These are phyloP conservation scores for Carex sylvatica DNA, from an alignment of 202 grass and related monocot genomes.

Conservation along the genomic window DNA sequence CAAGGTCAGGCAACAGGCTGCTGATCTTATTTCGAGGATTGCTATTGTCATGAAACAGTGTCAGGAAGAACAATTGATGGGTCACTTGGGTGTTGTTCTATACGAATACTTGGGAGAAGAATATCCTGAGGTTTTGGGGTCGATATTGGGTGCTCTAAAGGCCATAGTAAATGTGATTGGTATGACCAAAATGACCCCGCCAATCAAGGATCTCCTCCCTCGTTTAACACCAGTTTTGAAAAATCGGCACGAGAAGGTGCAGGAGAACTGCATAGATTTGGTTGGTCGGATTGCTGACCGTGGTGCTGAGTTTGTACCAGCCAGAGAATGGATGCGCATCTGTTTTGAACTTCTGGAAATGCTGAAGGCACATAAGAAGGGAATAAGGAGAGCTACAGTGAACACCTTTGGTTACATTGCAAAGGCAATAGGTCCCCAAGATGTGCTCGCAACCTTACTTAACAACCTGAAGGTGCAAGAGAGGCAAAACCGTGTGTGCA, in stretches of 20 bases:
- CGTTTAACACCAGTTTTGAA: slow-evolving; percentile 92
- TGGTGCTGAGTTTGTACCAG: slow-evolving; percentile 95
- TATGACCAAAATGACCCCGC: slow-evolving; percentile 99
- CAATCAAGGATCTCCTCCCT: slow-evolving; percentile 96
- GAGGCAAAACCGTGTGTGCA: slow-evolving; percentile 93
- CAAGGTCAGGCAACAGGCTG: slow-evolving; percentile 94
- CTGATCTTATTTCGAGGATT: slow-evolving; percentile 88
- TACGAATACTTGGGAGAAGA: slow-evolving; percentile 97
- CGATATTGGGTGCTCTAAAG: slow-evolving; percentile 89
- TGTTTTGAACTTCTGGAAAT: slow-evolving; percentile 98
- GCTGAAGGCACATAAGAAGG: slow-evolving; percentile 98
- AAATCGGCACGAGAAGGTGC: slow-evolving; percentile 96
- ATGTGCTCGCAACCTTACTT: slow-evolving; percentile 82
- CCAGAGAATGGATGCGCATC: slow-evolving; percentile 99
- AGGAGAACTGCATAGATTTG: slow-evolving; percentile 97
- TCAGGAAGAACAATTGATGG: slow-evolving; percentile 96
- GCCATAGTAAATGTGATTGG: slow-evolving; percentile 97
- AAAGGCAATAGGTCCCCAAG: slow-evolving; percentile 92
- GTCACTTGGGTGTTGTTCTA: slow-evolving; percentile 88
- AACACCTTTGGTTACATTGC: slow-evolving; percentile 99
- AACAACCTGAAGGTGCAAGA: slow-evolving; percentile 98
- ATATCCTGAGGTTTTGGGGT: slow-evolving; percentile 96
- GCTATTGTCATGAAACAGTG: slow-evolving; percentile 99
- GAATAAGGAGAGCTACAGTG: slow-evolving; percentile 90
- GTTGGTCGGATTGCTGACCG: slow-evolving; percentile 96